Percentiles rank a stretch among this genome's conserved stretches.
phyloP scores from a whole-genome alignment of 306 rosid species.

The Lithocarpus polystachyus region DNA sequence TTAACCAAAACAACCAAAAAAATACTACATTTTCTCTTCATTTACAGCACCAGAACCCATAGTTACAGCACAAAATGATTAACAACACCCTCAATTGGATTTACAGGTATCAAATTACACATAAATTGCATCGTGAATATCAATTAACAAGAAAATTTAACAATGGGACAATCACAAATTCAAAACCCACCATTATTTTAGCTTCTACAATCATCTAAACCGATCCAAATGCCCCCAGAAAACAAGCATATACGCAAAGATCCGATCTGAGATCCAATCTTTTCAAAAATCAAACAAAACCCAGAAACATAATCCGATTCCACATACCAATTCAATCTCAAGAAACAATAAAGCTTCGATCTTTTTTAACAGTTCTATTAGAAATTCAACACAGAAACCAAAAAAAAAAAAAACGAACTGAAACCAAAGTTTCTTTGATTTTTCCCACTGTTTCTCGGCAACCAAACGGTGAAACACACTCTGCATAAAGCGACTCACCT shows the following conservation, averaged over 20 bases:
- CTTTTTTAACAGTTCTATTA: neutral
- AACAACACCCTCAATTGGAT: neutral
- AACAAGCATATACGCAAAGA: neutral
- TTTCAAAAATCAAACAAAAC: neutral
- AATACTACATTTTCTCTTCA: neutral
- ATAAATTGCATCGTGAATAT: neutral
- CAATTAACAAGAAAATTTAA: neutral
- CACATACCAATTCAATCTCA: neutral
- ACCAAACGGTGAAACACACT: neutral
- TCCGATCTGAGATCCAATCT: conserved; percentile 12
- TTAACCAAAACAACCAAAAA: neutral
- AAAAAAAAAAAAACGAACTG: neutral
- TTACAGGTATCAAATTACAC: neutral
- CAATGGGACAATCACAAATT: neutral
- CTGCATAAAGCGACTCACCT: conserved; percentile 8
- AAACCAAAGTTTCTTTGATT: neutral
- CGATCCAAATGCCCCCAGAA: neutral
- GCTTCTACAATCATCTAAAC: neutral
- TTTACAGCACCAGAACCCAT: neutral
- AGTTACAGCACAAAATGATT: neutral
- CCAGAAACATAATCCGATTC: neutral
- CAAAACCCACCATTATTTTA: neutral
- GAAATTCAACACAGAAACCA: neutral
- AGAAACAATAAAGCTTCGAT: neutral
- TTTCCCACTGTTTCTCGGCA: neutral